These are phyloP conservation scores for Aspergillus cavernicola DNA, from an alignment of 495 filamentous ascomycete species.

Conservation along the genomic window DNA sequence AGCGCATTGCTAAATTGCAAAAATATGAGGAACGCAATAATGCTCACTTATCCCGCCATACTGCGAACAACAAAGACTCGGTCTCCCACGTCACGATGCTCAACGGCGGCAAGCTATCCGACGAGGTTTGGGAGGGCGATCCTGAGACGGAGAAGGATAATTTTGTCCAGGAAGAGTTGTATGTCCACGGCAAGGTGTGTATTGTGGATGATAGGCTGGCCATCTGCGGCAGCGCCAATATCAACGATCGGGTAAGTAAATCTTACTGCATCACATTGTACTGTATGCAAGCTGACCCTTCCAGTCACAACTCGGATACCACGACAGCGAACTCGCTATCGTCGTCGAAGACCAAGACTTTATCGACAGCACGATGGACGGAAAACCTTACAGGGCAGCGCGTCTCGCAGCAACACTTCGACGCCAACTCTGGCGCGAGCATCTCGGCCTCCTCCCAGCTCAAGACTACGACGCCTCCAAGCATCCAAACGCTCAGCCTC, in stretches of 20 bases:
- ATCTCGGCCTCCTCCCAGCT: constrained; percentile 76
- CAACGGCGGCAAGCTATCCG: constrained; percentile 56
- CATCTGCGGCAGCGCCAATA: constrained; percentile 84
- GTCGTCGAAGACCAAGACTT: constrained; percentile 82
- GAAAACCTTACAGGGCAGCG: constrained; percentile 67
- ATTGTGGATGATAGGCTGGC: constrained; percentile 80
- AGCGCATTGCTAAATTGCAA: constrained; percentile 50
- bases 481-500: constrained; percentile 79
- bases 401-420: constrained; percentile 77
- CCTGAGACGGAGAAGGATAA: constrained; percentile 73
- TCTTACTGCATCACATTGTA: no score
- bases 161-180: constrained; percentile 92
- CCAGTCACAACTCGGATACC: constrained; percentile 76
- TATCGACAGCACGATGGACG: constrained; percentile 76
- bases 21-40: constrained; percentile 60
- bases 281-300: constrained; percentile 14
- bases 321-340: constrained; percentile 89
- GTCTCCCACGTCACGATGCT: constrained; percentile 84
- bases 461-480: constrained; percentile 67
- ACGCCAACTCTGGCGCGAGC: constrained; percentile 87
- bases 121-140: constrained; percentile 70
- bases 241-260: constrained; percentile 74
- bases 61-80: constrained; percentile 53
- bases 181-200: constrained; percentile 84
- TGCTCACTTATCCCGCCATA: constrained; percentile 31